Conservation (phyloP, 257 asterid genomes). For the Paulownia fortunei region DNA sequence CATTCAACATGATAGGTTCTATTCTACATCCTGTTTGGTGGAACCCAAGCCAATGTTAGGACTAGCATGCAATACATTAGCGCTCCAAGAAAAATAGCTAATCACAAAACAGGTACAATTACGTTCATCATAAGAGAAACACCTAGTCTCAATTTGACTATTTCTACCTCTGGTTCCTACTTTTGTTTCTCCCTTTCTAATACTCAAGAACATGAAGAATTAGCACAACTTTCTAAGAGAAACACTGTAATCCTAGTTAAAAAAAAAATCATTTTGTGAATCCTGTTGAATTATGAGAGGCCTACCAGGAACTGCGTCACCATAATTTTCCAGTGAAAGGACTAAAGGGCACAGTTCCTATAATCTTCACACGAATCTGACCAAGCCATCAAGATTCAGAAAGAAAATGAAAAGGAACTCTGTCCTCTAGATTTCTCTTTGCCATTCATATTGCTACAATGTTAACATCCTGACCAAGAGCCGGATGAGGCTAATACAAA, state of each 20-base stretch:
- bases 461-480: constrained; percentile 32
- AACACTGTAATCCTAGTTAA: too few species aligned
- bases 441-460: constrained; percentile 40
- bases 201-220: neutral
- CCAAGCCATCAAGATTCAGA: neutral
- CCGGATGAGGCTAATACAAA: constrained; percentile 38
- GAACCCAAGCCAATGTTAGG: too few species aligned
- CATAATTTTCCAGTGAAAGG: neutral
- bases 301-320: too few species aligned
- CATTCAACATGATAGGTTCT: too few species aligned
- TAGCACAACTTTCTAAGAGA: neutral
- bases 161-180: too few species aligned
- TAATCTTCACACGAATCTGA: neutral
- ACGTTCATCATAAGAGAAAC: neutral
- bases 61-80: too few species aligned
- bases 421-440: constrained; percentile 23
- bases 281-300: too few species aligned
- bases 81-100: too few species aligned
- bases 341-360: neutral
- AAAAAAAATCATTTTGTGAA: too few species aligned
- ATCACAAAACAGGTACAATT: too few species aligned
- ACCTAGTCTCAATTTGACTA: neutral
- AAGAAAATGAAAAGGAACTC: neutral
- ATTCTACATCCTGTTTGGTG: too few species aligned
- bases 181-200: neutral